A percentile compares a stretch with the other conserved stretches of the same genome.
Evolutionary conservation across 352 stramenopile species (phyloP).

Genomic region (Phytophthora colocasiae): DNA sequence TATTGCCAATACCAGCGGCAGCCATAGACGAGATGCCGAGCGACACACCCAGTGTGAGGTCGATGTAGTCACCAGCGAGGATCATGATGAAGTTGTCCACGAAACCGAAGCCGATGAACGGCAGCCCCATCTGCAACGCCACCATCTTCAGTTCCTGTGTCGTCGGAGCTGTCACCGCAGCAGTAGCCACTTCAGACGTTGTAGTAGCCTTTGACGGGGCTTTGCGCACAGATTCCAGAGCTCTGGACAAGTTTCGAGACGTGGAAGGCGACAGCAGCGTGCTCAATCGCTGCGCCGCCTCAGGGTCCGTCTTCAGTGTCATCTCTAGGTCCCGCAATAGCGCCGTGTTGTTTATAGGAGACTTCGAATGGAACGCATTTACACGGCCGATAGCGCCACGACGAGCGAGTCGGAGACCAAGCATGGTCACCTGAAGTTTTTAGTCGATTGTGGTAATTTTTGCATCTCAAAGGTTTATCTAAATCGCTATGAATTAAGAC

Average conservation of each 20-base stretch:
- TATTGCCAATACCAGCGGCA: slow-evolving; percentile 87
- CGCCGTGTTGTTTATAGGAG: slow-evolving; percentile 10
- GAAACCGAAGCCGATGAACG: slow-evolving; percentile 98
- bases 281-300: slow-evolving; percentile 42
- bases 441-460: background rate
- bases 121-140: slow-evolving; percentile 77
- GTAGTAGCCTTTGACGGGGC: background rate
- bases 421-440: slow-evolving; percentile 21
- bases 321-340: slow-evolving; percentile 52
- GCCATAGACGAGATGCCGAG: slow-evolving; percentile 91
- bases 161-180: slow-evolving; percentile 33
- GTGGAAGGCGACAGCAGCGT: slow-evolving; percentile 57
- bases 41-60: slow-evolving; percentile 80
- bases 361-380: slow-evolving; percentile 33
- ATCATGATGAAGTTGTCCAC: slow-evolving; percentile 98
- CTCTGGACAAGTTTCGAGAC: slow-evolving; percentile 55
- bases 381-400: slow-evolving; percentile 1
- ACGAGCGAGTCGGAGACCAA: slow-evolving; percentile 11
- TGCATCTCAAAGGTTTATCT: background rate
- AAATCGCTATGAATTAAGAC: slow-evolving; percentile 9
- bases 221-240: slow-evolving; percentile 40
- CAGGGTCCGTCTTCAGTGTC: slow-evolving; percentile 42
- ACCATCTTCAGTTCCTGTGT: slow-evolving; percentile 70
- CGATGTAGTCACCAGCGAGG: slow-evolving; percentile 88
- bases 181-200: slow-evolving; percentile 3